Conservation (phyloP, 345 rosid species). For the Arabidopsis suecica region DNA sequence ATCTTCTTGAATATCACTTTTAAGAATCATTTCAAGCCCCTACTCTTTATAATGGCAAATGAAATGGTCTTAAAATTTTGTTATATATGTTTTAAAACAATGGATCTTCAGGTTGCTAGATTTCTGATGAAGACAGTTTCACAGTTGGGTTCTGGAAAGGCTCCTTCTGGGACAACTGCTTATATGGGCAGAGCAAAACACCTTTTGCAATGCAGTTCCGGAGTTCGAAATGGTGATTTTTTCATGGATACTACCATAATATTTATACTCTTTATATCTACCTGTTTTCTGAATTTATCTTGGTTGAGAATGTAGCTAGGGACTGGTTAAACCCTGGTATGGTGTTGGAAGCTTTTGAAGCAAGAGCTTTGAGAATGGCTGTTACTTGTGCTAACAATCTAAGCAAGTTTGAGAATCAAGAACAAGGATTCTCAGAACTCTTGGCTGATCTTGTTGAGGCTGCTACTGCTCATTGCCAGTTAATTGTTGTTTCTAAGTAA, state of each 20-base stretch:
- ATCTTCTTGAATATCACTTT: background rate
- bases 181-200: conserved; percentile 72
- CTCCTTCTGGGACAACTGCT: conserved; percentile 77
- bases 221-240: conserved; percentile 58
- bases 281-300: background rate
- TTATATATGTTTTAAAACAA: background rate
- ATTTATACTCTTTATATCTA: background rate
- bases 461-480: conserved; percentile 84
- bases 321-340: conserved; percentile 79
- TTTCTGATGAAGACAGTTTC: conserved; percentile 82
- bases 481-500: conserved; percentile 89
- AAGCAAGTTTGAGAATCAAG: conserved; percentile 61
- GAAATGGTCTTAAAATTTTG: background rate
- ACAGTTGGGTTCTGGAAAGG: conserved; percentile 74
- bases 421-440: conserved; percentile 83
- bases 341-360: conserved; percentile 80
- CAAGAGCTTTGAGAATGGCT: conserved; percentile 80
- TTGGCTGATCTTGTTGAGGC: conserved; percentile 72
- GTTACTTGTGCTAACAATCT: conserved; percentile 72
- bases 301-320: conserved; percentile 54
- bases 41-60: background rate
- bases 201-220: conserved; percentile 65
- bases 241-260: background rate
- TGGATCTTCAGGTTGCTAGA: conserved; percentile 70
- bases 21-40: background rate